Conservation (phyloP, 441 rosid genomes). For the Bocquillonia castaneifolia region DNA sequence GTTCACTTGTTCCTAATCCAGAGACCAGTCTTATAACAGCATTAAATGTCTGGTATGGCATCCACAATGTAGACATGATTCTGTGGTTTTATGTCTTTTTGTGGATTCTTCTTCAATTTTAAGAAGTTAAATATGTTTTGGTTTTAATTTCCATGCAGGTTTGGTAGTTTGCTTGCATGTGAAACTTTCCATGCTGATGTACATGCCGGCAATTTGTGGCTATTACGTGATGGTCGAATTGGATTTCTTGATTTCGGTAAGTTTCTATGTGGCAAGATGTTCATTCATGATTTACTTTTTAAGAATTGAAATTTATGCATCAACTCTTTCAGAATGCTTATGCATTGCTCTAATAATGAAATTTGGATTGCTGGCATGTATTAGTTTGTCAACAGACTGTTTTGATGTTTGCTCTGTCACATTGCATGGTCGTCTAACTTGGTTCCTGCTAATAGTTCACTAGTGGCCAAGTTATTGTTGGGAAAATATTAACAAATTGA, state of each 20-base stretch:
- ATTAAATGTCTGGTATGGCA: conserved; percentile 84
- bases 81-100: neutral
- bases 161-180: conserved; percentile 96
- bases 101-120: conserved; percentile 3
- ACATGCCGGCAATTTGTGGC: conserved; percentile 97
- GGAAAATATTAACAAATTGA: no score
- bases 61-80: conserved; percentile 9
- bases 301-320: neutral
- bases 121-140: conserved; percentile 3
- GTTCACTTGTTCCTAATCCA: conserved; percentile 82
- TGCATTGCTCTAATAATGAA: neutral
- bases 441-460: neutral
- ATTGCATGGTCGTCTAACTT: neutral
- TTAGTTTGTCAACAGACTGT: neutral
- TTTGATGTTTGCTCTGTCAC: neutral
- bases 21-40: conserved; percentile 92
- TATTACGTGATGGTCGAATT: conserved; percentile 91
- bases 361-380: neutral
- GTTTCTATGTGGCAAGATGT: conserved; percentile 14
- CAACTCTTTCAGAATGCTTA: neutral
- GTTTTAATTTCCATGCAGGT: conserved; percentile 45
- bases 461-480: neutral
- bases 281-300: conserved; percentile 13
- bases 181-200: conserved; percentile 99
- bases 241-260: conserved; percentile 99